phyloP scores from a whole-genome alignment of 768 basidiomycete species.

The Xerocomellus dryophilus region DNA sequence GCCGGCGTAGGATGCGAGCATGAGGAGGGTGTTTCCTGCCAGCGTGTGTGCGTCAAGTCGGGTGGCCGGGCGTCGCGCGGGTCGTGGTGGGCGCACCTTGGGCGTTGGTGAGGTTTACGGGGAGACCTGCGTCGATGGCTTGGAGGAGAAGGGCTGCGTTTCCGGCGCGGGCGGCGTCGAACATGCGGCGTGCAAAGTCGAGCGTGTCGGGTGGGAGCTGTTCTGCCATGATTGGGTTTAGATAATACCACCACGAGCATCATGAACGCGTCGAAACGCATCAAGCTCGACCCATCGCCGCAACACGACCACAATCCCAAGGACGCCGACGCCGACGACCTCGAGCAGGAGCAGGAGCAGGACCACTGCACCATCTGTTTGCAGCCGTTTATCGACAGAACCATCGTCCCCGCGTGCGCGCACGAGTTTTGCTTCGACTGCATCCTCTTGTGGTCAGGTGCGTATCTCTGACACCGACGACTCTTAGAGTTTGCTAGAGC shows the following conservation, averaged over 20 bases:
- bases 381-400: conserved; percentile 70
- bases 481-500: background rate
- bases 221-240: too few relatives aligned
- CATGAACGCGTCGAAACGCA: conserved; percentile 34
- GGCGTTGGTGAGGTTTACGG: conserved; percentile 67
- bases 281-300: conserved; percentile 33
- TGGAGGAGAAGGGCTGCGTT: conserved; percentile 49
- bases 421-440: conserved; percentile 96
- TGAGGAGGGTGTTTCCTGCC: conserved; percentile 77
- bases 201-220: conserved; percentile 37
- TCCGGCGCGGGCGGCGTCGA: conserved; percentile 68
- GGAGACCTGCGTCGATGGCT: conserved; percentile 67
- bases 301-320: background rate
- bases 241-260: background rate
- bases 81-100: conserved; percentile 45
- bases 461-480: conserved; percentile 20
- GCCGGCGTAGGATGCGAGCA: conserved; percentile 75
- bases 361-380: conserved; percentile 83
- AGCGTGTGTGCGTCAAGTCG: too few relatives aligned
- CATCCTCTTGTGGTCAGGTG: conserved; percentile 81
- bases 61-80: too few relatives aligned
- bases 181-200: conserved; percentile 64
- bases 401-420: conserved; percentile 79
- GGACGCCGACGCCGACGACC: background rate
- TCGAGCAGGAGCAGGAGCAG: background rate